Conservation (phyloP, 192 early-diverging fungal species). For the Coemansia sp. region DNA sequence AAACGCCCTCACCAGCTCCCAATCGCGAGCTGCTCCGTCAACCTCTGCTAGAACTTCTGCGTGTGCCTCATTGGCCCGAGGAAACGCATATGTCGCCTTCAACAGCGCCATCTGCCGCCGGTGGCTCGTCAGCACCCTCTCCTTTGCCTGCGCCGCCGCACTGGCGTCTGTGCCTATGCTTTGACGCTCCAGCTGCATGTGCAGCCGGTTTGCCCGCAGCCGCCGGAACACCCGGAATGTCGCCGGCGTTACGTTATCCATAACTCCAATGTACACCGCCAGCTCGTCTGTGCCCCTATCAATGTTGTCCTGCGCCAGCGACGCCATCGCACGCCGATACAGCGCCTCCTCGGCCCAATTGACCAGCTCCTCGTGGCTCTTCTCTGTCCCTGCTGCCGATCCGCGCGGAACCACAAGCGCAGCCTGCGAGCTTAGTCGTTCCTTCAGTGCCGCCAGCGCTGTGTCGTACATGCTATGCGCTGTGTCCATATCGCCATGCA, state of each 20-base stretch:
- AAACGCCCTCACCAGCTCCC: constrained; percentile 56
- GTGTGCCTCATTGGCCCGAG: constrained; percentile 63
- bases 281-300: constrained; percentile 17
- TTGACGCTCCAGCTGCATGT: constrained; percentile 51
- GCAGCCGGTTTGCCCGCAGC: constrained; percentile 55
- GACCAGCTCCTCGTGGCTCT: constrained; percentile 54
- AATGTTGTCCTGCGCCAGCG: constrained; percentile 26
- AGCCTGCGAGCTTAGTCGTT: constrained; percentile 26
- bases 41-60: constrained; percentile 60
- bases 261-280: constrained; percentile 44
- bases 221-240: constrained; percentile 57
- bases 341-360: constrained; percentile 71
- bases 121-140: constrained; percentile 58
- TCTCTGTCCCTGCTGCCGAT: constrained; percentile 14
- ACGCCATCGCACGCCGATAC: constrained; percentile 62
- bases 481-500: constrained; percentile 32
- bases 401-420: constrained; percentile 46
- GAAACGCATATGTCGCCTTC: constrained; percentile 58
- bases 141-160: constrained; percentile 19
- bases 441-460: constrained; percentile 36
- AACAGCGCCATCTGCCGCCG: constrained; percentile 63
- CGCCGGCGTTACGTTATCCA: constrained; percentile 48
- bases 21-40: constrained; percentile 63
- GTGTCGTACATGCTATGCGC: constrained; percentile 59
- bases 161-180: constrained; percentile 34